Evolutionary conservation across 805 yeast genomes (phyloP).

Genomic region (Limtongia smithiae): DNA sequence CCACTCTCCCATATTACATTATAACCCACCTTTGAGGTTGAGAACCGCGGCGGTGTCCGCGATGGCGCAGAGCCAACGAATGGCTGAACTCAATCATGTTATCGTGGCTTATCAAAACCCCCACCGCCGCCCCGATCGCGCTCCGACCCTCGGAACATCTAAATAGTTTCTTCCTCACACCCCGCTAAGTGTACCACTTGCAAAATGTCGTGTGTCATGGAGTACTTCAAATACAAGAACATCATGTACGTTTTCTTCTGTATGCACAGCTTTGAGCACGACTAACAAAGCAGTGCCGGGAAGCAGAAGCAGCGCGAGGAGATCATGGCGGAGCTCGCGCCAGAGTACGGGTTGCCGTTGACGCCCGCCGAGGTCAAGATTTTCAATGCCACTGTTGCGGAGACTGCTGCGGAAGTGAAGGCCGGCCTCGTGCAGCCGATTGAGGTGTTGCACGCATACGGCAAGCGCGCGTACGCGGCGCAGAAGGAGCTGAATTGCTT

Average conservation of each 20-base stretch:
- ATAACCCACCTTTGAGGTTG: too few relatives aligned
- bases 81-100: too few relatives aligned
- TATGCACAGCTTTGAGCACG: background rate
- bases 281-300: constrained; percentile 11
- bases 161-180: too few relatives aligned
- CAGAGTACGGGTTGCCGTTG: constrained; percentile 41
- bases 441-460: constrained; percentile 57
- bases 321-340: constrained; percentile 36
- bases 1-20: too few relatives aligned
- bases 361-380: constrained; percentile 38
- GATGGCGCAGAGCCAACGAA: too few relatives aligned
- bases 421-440: constrained; percentile 48
- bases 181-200: too few relatives aligned
- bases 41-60: too few relatives aligned
- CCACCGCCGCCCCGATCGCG: too few relatives aligned
- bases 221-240: constrained; percentile 10
- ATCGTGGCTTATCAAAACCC: too few relatives aligned
- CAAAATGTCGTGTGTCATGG: too few relatives aligned
- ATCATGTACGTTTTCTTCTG: constrained; percentile 5
- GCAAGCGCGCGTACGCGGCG: constrained; percentile 60
- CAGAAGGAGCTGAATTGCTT: constrained; percentile 57
- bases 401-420: constrained; percentile 46
- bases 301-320: constrained; percentile 39
- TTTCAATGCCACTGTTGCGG: constrained; percentile 43
- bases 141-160: too few relatives aligned